Conservation (phyloP, 768 basidiomycete species). For the Lactifluus echinatus region DNA sequence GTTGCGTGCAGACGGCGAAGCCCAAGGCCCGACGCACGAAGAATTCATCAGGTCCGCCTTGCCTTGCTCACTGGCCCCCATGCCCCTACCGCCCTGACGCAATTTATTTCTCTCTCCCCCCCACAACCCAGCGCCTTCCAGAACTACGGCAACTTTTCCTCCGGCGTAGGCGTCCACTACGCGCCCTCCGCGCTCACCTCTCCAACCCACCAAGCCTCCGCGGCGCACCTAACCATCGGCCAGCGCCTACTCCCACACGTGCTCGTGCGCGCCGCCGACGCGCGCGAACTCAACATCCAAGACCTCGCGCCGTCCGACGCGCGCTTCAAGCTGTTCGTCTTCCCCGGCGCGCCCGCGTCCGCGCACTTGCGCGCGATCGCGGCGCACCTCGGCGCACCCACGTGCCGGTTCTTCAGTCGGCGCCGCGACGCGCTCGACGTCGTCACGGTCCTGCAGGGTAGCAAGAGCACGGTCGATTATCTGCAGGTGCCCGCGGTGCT, state of each 20-base stretch:
- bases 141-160: conserved; percentile 38
- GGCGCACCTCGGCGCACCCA: conserved; percentile 23
- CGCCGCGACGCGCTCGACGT: conserved; percentile 26
- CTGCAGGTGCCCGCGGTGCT: conserved; percentile 28
- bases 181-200: conserved; percentile 32
- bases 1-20: conserved; percentile 32
- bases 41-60: conserved; percentile 39
- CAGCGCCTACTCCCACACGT: conserved; percentile 42
- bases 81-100: neutral
- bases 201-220: conserved; percentile 30
- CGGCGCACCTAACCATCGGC: conserved; percentile 37
- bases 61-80: neutral
- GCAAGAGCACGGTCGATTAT: conserved; percentile 30
- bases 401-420: conserved; percentile 23
- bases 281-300: conserved; percentile 39
- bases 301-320: conserved; percentile 41
- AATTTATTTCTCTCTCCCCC: neutral
- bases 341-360: conserved; percentile 29
- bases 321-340: conserved; percentile 42
- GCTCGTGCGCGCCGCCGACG: conserved; percentile 40
- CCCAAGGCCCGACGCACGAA: conserved; percentile 41
- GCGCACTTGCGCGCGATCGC: conserved; percentile 26
- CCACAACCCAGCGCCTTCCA: conserved; percentile 34
- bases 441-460: conserved; percentile 24
- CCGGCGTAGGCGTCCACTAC: conserved; percentile 45